Evolutionary conservation across 805 yeast species (phyloP).

Genomic region (Suhomyces vadensis): DNA sequence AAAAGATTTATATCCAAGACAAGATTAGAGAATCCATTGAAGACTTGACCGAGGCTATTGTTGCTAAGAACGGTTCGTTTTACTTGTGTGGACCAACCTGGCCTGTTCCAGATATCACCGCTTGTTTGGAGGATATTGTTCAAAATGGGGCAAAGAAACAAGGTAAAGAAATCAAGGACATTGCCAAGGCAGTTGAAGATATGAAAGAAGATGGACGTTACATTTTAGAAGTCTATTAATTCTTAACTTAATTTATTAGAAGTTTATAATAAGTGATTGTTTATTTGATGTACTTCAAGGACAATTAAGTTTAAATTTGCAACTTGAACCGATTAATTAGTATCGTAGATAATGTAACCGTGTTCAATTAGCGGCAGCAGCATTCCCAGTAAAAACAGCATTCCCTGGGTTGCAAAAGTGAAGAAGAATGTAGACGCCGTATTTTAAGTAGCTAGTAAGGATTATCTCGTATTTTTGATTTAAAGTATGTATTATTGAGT

Average conservation of each 20-base stretch:
- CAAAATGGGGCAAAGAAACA: constrained; percentile 64
- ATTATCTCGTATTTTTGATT: no score
- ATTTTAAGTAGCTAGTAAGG: no score
- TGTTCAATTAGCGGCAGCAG: no score
- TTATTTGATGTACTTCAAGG: no score
- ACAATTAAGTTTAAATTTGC: no score
- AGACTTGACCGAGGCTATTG: constrained; percentile 77
- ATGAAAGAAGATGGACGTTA: constrained; percentile 92
- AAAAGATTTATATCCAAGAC: constrained; percentile 94
- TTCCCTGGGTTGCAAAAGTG: no score
- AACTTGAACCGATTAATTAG: no score
- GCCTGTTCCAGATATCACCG: constrained; percentile 97
- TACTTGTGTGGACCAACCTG: constrained; percentile 98
- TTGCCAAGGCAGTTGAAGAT: constrained; percentile 81
- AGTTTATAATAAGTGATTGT: not conserved
- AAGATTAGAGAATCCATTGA: constrained; percentile 76
- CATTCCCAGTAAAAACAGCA: no score
- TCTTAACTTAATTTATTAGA: not conserved
- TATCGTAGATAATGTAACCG: no score
- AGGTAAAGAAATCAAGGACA: constrained; percentile 65
- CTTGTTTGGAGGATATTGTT: constrained; percentile 82
- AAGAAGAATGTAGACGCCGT: no score
- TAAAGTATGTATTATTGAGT: no score
- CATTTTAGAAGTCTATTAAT: constrained; percentile 85
- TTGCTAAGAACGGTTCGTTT: constrained; percentile 79